These are phyloP conservation scores for Didymella pomorum DNA, from an alignment of 2,329 filamentous ascomycete species.

Conservation along the genomic window DNA sequence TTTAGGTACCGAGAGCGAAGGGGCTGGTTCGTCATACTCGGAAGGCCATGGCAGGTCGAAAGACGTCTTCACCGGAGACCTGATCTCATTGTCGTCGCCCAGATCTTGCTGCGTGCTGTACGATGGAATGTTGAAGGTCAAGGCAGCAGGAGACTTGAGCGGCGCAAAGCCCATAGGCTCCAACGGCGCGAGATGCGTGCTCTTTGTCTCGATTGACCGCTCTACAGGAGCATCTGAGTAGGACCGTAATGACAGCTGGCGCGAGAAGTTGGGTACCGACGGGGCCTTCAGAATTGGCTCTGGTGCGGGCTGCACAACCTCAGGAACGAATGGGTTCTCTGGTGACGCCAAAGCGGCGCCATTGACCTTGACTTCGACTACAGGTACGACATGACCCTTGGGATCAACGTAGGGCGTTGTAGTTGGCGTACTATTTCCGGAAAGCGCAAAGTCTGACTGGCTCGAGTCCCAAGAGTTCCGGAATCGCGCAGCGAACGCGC, in stretches of 20 bases:
- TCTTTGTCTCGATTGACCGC: constrained; percentile 21
- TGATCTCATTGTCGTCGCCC: constrained; percentile 29
- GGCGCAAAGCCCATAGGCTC: constrained; percentile 34
- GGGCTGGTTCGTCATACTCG: constrained; percentile 33
- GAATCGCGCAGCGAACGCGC: constrained; percentile 48
- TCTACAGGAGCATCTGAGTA: constrained; percentile 27
- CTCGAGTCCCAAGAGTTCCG: constrained; percentile 53
- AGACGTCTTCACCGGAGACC: constrained; percentile 42
- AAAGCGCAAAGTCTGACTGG: constrained; percentile 46
- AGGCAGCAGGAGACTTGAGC: constrained; percentile 41
- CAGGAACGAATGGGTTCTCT: constrained; percentile 15
- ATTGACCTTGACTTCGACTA: constrained; percentile 45
- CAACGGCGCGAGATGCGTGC: constrained; percentile 13
- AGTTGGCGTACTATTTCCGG: constrained; percentile 40
- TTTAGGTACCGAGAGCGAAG: constrained; percentile 21
- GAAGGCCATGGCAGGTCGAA: constrained; percentile 44
- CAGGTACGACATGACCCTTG: constrained; percentile 48
- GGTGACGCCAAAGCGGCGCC: constrained; percentile 22
- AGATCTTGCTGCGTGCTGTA: constrained; percentile 25
- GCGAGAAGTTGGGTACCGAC: constrained; percentile 50
- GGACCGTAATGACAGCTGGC: constrained; percentile 46
- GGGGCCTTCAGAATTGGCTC: constrained; percentile 27
- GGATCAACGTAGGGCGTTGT: constrained; percentile 49
- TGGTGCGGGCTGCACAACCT: constrained; percentile 24
- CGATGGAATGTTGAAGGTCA: constrained; percentile 38